These are phyloP conservation scores for Lactuca sativa DNA, from an alignment of 129 eudicot species.

Conservation along the genomic window DNA sequence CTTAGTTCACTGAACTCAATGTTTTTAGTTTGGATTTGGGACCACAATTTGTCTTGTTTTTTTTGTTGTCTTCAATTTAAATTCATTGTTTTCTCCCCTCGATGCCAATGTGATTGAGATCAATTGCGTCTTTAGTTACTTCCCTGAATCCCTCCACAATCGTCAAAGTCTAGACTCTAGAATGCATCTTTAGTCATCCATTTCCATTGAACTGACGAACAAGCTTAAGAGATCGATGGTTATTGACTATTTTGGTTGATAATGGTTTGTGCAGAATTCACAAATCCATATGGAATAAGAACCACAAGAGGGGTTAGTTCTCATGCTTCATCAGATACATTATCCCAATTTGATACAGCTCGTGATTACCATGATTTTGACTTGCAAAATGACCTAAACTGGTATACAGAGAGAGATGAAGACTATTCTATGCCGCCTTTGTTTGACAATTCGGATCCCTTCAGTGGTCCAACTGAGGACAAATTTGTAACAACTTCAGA, in stretches of 20 bases:
- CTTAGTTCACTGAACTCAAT: conserved; percentile 5
- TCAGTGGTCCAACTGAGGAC: conserved; percentile 75
- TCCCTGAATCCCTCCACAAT: neutral
- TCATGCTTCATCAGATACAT: conserved; percentile 72
- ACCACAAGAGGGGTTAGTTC: conserved; percentile 55
- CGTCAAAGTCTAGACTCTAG: neutral
- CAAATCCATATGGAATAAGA: conserved; percentile 77
- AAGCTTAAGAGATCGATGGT: conserved; percentile 11
- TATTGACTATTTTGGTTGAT: conserved; percentile 17
- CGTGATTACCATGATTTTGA: conserved; percentile 92
- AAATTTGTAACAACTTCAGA: conserved; percentile 65
- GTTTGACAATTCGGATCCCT: conserved; percentile 49
- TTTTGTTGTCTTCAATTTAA: conserved; percentile 1
- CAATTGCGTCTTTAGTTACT: neutral
- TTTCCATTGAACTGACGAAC: conserved; percentile 1
- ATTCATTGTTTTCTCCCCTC: neutral
- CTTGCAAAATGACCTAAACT: conserved; percentile 74
- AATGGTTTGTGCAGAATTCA: conserved; percentile 62
- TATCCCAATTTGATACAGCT: conserved; percentile 90
- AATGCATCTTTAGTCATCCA: neutral
- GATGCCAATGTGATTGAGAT: conserved; percentile 7
- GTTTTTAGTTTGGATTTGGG: conserved; percentile 28
- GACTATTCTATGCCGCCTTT: conserved; percentile 65
- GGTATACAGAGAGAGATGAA: conserved; percentile 88
- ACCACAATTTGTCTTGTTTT: conserved; percentile 21